A percentile compares a stretch with the other conserved stretches of the same genome.
These are phyloP conservation scores for Dipteronia sinensis DNA, from an alignment of 345 rosid species.

Conservation along the genomic window DNA sequence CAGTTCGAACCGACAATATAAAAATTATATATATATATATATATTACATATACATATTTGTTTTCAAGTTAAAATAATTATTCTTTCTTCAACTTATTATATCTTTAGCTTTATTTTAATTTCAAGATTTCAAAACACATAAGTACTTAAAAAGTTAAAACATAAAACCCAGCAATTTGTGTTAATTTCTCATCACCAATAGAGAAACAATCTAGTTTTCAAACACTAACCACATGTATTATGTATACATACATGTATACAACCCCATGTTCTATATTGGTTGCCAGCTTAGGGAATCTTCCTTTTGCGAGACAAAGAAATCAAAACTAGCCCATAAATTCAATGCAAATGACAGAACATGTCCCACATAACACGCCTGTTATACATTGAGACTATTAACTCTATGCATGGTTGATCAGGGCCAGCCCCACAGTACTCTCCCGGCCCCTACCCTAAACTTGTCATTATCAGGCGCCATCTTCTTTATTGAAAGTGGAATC, in stretches of 20 bases:
- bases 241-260: neutral
- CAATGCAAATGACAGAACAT: constrained; percentile 17
- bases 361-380: constrained; percentile 31
- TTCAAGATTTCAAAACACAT: too few species aligned
- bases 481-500: constrained; percentile 62
- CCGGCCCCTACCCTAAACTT: constrained; percentile 23
- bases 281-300: constrained; percentile 43
- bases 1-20: too few species aligned
- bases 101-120: too few species aligned
- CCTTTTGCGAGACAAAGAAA: constrained; percentile 24
- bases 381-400: neutral
- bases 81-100: too few species aligned
- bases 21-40: too few species aligned
- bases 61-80: too few species aligned
- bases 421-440: constrained; percentile 15
- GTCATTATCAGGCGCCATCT: constrained; percentile 34
- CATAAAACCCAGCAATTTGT: neutral
- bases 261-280: constrained; percentile 21
- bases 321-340: constrained; percentile 21
- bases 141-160: too few species aligned
- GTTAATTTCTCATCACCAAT: neutral
- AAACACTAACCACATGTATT: neutral
- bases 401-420: constrained; percentile 14
- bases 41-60: too few species aligned
- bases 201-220: neutral